Percentiles rank a stretch among this genome's conserved stretches.
Conservation (phyloP, 148 eudicot genomes). For the Camellia sinensis region DNA sequence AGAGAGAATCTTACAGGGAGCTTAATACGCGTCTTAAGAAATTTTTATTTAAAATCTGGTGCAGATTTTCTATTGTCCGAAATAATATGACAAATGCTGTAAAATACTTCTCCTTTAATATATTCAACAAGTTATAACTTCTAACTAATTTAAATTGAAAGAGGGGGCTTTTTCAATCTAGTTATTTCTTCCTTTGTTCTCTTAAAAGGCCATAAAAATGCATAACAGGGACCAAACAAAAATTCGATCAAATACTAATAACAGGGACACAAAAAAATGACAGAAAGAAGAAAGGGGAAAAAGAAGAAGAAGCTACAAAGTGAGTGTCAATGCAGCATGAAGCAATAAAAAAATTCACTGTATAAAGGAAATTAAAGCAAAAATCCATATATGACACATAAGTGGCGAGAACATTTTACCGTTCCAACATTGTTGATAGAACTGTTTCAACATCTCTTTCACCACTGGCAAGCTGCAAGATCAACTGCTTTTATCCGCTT, state of each 20-base stretch:
- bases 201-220: not conserved
- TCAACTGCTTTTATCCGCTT: constrained; percentile 90
- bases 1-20: not conserved
- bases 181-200: not conserved
- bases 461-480: constrained; percentile 97
- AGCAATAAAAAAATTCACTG: constrained; percentile 14
- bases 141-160: not conserved
- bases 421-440: constrained; percentile 28
- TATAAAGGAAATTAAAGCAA: not conserved
- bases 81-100: not conserved
- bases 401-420: constrained; percentile 19
- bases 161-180: not conserved
- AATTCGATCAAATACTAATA: too few species aligned
- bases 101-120: not conserved
- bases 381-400: not conserved
- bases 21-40: not conserved
- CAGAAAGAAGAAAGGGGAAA: not conserved
- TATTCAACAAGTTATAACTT: not conserved
- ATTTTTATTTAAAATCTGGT: not conserved
- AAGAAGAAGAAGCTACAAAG: constrained; percentile 6
- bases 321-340: not conserved
- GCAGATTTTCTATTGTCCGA: not conserved
- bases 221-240: not conserved
- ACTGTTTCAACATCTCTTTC: constrained; percentile 83
- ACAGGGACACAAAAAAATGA: too few species aligned